phyloP scores from a whole-genome alignment of 768 basidiomycete species.

The Grammothele lineata region DNA sequence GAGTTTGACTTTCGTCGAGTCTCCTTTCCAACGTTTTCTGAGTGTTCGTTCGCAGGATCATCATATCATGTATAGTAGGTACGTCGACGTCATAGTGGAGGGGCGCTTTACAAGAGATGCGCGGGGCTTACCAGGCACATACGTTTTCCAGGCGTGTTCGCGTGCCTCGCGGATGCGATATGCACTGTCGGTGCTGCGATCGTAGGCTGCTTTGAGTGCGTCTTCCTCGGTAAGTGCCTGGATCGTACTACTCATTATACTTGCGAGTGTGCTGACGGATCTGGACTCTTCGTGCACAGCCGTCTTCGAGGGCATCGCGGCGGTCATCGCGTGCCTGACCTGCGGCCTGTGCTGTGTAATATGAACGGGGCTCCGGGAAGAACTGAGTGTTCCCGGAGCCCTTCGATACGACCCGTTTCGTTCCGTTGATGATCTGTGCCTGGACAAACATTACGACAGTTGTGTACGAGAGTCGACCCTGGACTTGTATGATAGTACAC shows the following conservation, averaged over 20 bases:
- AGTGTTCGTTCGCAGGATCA: slow-evolving; percentile 8
- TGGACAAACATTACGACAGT: too few relatives aligned
- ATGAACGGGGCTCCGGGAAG: slow-evolving; percentile 9
- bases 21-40: too few relatives aligned
- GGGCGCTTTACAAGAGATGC: too few relatives aligned
- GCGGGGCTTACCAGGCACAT: too few relatives aligned
- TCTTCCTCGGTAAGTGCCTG: slow-evolving; percentile 6
- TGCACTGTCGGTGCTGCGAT: slow-evolving; percentile 6
- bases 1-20: too few relatives aligned
- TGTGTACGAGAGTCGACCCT: too few relatives aligned
- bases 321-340: slow-evolving; percentile 7
- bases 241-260: not conserved
- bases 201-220: slow-evolving; percentile 11
- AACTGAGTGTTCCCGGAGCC: slow-evolving; percentile 6
- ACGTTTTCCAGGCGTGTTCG: slow-evolving; percentile 15
- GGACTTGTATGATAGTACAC: too few relatives aligned
- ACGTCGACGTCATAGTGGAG: not conserved
- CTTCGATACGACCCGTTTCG: not conserved
- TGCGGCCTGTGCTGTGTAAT: slow-evolving; percentile 12
- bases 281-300: not conserved
- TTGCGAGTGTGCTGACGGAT: too few relatives aligned
- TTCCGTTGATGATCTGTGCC: not conserved
- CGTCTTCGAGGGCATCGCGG: slow-evolving; percentile 4
- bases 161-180: slow-evolving; percentile 14
- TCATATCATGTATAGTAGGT: slow-evolving; percentile 17